Conservation (phyloP, 1,139 yeast genomes). For the Cylindricascospora bacillispora region DNA sequence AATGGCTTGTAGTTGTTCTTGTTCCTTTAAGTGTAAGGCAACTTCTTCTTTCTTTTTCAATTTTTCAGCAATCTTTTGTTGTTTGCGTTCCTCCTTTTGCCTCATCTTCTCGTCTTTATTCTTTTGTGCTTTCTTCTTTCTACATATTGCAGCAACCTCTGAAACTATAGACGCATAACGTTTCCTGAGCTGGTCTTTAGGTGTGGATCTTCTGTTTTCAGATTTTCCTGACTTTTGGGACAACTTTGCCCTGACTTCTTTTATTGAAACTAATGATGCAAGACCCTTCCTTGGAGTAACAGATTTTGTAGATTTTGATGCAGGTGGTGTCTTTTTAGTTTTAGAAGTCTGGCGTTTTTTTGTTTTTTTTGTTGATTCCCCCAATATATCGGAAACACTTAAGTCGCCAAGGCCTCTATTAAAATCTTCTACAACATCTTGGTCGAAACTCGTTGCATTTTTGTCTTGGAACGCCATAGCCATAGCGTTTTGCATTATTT, state of each 20-base stretch:
- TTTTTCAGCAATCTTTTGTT: conserved; percentile 13
- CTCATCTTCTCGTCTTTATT: conserved; percentile 8
- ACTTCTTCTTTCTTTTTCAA: conserved; percentile 12
- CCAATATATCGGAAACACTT: conserved; percentile 29
- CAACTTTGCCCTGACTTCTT: background rate
- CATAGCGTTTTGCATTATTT: conserved; percentile 60
- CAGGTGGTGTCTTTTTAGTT: conserved; percentile 19
- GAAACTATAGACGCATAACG: conserved; percentile 13
- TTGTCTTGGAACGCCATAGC: conserved; percentile 43
- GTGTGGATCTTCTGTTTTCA: conserved; percentile 8
- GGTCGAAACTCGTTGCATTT: conserved; percentile 13
- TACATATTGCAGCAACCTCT: conserved; percentile 20
- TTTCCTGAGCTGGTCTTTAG: conserved; percentile 13
- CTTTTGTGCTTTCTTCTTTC: conserved; percentile 14
- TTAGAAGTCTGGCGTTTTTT: conserved; percentile 6
- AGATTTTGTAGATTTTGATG: conserved; percentile 12
- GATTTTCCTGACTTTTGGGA: conserved; percentile 6
- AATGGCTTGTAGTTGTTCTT: conserved; percentile 20
- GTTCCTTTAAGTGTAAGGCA: conserved; percentile 13
- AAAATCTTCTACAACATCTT: conserved; percentile 40
- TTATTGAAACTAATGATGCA: background rate
- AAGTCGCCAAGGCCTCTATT: conserved; percentile 40
- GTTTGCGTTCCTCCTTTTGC: conserved; percentile 7
- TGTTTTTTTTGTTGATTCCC: conserved; percentile 12
- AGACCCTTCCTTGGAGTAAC: conserved; percentile 3